Evolutionary conservation across 306 rosid species (phyloP).

Genomic region (Canavalia gladiata): DNA sequence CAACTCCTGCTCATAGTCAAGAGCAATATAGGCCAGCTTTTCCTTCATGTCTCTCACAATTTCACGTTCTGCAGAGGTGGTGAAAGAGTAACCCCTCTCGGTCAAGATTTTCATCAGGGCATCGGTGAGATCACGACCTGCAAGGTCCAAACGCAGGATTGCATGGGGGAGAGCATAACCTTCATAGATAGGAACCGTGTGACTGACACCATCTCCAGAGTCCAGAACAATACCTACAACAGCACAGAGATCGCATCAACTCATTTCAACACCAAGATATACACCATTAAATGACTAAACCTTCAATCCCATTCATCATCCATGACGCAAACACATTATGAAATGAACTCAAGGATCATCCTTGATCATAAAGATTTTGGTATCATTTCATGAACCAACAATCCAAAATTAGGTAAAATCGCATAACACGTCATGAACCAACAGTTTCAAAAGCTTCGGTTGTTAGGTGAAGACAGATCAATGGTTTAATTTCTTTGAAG

Average conservation of each 20-base stretch:
- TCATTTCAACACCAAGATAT: slow-evolving; percentile 32
- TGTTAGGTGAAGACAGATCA: neutral
- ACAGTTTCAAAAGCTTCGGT: neutral
- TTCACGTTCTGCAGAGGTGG: slow-evolving; percentile 87
- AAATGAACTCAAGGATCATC: neutral
- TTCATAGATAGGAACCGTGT: slow-evolving; percentile 64
- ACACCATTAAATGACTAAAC: neutral
- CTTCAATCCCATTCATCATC: slow-evolving; percentile 40
- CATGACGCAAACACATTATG: neutral
- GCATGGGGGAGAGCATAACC: slow-evolving; percentile 66
- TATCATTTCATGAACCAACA: neutral
- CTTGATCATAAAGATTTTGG: neutral
- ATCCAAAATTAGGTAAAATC: too few species aligned
- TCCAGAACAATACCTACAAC: slow-evolving; percentile 63
- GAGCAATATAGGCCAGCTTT: slow-evolving; percentile 74
- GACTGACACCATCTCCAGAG: slow-evolving; percentile 65
- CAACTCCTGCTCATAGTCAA: slow-evolving; percentile 81
- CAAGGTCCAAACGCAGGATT: slow-evolving; percentile 81
- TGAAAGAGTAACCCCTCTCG: slow-evolving; percentile 84
- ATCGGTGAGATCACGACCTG: slow-evolving; percentile 86
- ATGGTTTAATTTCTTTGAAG: too few species aligned
- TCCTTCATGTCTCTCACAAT: slow-evolving; percentile 81
- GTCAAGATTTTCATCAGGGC: slow-evolving; percentile 86
- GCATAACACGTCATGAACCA: neutral
- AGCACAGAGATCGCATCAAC: slow-evolving; percentile 28